Evolutionary conservation across 208 protist species (phyloP), one percentile per base, ranked within the genome.

Genomic region (Leishmania braziliensis): DNA sequence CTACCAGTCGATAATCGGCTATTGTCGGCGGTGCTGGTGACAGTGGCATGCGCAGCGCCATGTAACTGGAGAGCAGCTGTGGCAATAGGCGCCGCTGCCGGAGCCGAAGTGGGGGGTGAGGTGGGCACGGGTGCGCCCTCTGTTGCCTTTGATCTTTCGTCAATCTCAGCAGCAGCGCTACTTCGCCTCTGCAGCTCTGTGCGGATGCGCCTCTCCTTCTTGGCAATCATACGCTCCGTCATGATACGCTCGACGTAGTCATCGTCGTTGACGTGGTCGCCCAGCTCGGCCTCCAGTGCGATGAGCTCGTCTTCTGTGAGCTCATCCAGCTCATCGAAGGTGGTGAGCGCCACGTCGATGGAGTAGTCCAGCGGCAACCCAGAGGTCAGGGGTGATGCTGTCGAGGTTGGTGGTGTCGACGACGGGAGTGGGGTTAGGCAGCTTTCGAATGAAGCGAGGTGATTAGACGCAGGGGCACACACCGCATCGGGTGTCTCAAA

Each of bases 281-380:
- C 90, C 46, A 96, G 83, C 74, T 95, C 90, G 58, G 76, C 84
- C 73, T 96, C 94, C 65, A 96, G 92, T 10, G 87, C 88, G 39
- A 94, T 82, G 18, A 97, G 88, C 85, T 97, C 93, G 39, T 93
- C 95, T 77, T 95, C 91, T 14, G 91, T 96, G 23, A 97, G 86
- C 33, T 92, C 88, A 43, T 97, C 95, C 16, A 87, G 48, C 86
- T 94, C 91, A 78, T 96, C 92, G 68, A 97, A 90, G 51, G 89
- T 89, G 72, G 88, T 82, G 33, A 96, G 79, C 36, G 69, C 78
- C 43, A 78, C 80, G 72, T 91, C 84, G 14, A 82, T 54, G 14
- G 65, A 69, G 58, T 75, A 79, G 50, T 86, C 80, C 39, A 72
- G 65, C 77, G 33, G 12, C 29, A 72, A 14, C 71, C 50, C 36